Base-by-base conservation (phyloP, 495 filamentous ascomycete genomes). In the Hypoxylon intermedium region DNA sequence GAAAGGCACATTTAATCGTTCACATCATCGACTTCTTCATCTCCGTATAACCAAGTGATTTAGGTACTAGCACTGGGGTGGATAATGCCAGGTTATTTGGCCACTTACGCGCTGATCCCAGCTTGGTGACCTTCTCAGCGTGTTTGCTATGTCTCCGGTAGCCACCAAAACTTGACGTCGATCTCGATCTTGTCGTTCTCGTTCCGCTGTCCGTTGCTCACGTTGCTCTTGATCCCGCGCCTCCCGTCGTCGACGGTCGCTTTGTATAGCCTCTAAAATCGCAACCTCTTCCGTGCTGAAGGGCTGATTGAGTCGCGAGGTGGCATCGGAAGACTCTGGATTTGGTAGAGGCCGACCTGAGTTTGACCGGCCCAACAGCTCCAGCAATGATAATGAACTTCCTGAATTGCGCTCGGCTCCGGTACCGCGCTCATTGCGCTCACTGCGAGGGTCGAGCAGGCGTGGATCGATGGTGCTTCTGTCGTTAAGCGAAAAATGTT, bases 381-480 rank as follows among this genome's bases (percentile, higher is more conserved):
- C 73, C 34, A 74, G 53, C 31, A 77, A 52, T 1, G 74, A 43
- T 1, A 40, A 37, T 4, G 58, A 48, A n/a, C 75, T 20, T 71
- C 68, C 23, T 76, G 69, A 13, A 53, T 36, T 9, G 64, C 52
- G 37, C 70, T 70, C 33, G 60, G n/a, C 26, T 69, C 67, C 40
- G 60, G 34, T 15, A 18, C 34, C 67, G 58, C 58, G 49, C 60
- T 70, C 75, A 62, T 40, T 68, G 58, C 58, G 49, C 60, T 70
- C 75, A 62, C 62, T 69, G 44, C 71, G 75, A 20, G 66, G 65
- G 20, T 78, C 76, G 21, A 80, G 53, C 19, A 79, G 72, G 13
- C 78, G 65, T 42, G 77, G 76, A 48, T 87, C 82, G 26, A 83
- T 84, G 15, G 77, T 79, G 37, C 60, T 68, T 24, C 71, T 69